Evolutionary conservation across 257 asterid species (phyloP).

Genomic region (Solanum neorickii): DNA sequence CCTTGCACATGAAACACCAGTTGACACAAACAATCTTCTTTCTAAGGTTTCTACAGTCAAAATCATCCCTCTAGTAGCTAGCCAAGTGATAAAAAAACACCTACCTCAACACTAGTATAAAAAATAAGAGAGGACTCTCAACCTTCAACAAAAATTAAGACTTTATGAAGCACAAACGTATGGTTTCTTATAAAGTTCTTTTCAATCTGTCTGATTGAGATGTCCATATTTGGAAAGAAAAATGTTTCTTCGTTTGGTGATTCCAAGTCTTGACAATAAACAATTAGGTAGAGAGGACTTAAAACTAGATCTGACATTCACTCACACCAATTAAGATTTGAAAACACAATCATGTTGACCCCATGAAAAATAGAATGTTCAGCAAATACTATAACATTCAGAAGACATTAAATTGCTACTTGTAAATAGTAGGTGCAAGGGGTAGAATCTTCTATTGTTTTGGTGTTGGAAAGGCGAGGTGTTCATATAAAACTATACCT

Average conservation of each 20-base stretch:
- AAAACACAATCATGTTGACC: too few relatives aligned
- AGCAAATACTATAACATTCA: too few relatives aligned
- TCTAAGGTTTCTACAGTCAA: not conserved
- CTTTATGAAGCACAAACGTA: not conserved
- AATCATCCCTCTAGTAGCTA: not conserved
- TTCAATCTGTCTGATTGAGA: not conserved
- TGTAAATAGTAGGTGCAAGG: too few relatives aligned
- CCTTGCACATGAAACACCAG: not conserved
- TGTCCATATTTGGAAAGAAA: not conserved
- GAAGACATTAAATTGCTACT: too few relatives aligned
- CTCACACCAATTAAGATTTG: too few relatives aligned
- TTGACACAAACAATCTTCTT: not conserved
- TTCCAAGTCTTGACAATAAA: not conserved
- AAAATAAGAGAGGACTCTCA: not conserved
- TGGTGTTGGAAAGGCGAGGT: too few relatives aligned
- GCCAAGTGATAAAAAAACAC: not conserved
- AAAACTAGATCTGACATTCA: too few relatives aligned
- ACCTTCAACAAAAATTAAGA: not conserved
- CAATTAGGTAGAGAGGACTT: too few relatives aligned
- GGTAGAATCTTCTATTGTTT: too few relatives aligned
- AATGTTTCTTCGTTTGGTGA: not conserved
- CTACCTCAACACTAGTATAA: not conserved
- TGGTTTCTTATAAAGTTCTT: not conserved
- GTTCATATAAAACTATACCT: too few relatives aligned
- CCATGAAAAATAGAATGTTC: too few relatives aligned